Percentiles rank a stretch among this genome's conserved stretches.
Conservation (phyloP, 371 early-diverging fungal genomes). For the Rhizopus delemar region DNA sequence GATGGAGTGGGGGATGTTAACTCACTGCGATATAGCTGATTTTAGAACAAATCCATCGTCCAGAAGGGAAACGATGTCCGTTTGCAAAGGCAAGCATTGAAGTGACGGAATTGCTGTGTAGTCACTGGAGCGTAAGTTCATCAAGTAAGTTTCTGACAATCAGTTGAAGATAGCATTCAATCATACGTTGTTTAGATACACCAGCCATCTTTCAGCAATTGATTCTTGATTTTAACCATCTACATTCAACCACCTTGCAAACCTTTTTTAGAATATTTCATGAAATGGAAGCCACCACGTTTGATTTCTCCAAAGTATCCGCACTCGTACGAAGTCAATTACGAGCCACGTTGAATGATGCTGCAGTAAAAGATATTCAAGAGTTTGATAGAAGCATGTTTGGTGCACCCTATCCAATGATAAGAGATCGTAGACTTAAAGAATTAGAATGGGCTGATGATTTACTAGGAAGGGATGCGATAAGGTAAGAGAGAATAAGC, state of each 20-base stretch:
- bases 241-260: constrained; percentile 59
- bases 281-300: constrained; percentile 67
- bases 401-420: constrained; percentile 61
- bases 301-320: constrained; percentile 64
- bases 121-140: constrained; percentile 71
- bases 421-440: constrained; percentile 68
- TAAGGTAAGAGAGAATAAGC: constrained; percentile 50
- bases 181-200: constrained; percentile 24
- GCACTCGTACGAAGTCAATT: constrained; percentile 59
- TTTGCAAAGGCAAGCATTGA: constrained; percentile 70
- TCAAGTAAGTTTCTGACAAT: constrained; percentile 40
- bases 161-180: background rate
- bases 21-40: constrained; percentile 39
- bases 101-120: constrained; percentile 67
- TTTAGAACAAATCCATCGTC: constrained; percentile 60
- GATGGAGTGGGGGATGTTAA: background rate
- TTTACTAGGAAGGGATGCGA: constrained; percentile 61
- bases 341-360: constrained; percentile 44
- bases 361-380: constrained; percentile 39
- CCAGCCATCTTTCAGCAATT: constrained; percentile 67
- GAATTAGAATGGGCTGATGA: constrained; percentile 74
- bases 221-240: constrained; percentile 60
- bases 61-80: constrained; percentile 63
- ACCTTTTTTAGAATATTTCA: constrained; percentile 64
- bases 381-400: constrained; percentile 68